phyloP scores from a whole-genome alignment of 495 filamentous ascomycete species.

The Tricharina praecox region DNA sequence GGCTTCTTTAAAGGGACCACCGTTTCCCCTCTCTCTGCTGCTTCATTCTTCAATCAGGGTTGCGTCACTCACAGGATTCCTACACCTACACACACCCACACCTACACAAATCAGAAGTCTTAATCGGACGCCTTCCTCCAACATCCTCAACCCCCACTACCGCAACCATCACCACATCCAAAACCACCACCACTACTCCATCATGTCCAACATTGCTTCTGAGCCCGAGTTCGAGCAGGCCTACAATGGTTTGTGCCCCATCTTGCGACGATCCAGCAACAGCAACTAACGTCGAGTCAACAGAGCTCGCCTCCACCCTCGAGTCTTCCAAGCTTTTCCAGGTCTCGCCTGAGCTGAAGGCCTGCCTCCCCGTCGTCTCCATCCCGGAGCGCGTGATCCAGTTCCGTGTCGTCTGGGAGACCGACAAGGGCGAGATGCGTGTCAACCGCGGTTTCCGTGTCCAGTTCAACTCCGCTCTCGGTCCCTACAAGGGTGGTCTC shows the following conservation, averaged over 20 bases:
- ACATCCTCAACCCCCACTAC: not conserved
- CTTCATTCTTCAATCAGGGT: conserved; percentile 1
- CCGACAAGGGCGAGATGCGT: conserved; percentile 74
- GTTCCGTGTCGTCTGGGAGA: conserved; percentile 94
- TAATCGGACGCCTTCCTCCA: not conserved
- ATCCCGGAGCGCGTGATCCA: conserved; percentile 93
- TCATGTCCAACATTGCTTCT: conserved; percentile 66
- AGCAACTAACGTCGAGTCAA: conserved; percentile 10
- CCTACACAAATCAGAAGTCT: no score
- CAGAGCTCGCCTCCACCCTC: conserved; percentile 86
- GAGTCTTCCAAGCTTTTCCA: conserved; percentile 86
- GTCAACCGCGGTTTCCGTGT: conserved; percentile 96
- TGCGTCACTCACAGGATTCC: not conserved
- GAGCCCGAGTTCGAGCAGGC: conserved; percentile 99
- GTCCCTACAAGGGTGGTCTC: conserved; percentile 95
- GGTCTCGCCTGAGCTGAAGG: conserved; percentile 84
- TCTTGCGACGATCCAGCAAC: not conserved
- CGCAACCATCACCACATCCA: not conserved
- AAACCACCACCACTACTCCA: conserved; percentile 11
- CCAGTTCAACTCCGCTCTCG: conserved; percentile 96
- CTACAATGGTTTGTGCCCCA: conserved; percentile 60
- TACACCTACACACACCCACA: no score
- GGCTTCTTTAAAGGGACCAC: conserved; percentile 2
- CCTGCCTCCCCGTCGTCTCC: conserved; percentile 69
- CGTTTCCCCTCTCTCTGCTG: not conserved